Evolutionary conservation across 2,329 filamentous ascomycete genomes (phyloP).

Genomic region (Aspergillus caelatus): DNA sequence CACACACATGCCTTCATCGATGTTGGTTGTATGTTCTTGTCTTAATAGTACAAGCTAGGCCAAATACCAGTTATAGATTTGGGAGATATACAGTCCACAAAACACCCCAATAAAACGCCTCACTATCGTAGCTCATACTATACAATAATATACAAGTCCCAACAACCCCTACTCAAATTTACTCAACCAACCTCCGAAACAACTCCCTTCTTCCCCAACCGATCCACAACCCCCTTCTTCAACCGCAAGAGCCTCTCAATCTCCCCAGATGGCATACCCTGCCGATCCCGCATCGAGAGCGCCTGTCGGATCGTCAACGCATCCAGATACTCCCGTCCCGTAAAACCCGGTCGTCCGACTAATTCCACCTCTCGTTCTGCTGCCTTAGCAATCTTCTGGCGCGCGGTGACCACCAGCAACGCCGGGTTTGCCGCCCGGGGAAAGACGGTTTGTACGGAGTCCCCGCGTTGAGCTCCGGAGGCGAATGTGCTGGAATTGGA

Average conservation of each 20-base stretch:
- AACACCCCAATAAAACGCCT: not conserved
- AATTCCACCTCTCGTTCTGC: conserved; percentile 59
- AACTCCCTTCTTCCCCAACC: conserved; percentile 40
- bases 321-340: conserved; percentile 52
- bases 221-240: conserved; percentile 46
- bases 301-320: conserved; percentile 53
- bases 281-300: conserved; percentile 51
- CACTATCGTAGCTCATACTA: conserved; percentile 3
- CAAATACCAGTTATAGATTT: not conserved
- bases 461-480: conserved; percentile 28
- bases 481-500: conserved; percentile 57
- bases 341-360: conserved; percentile 43
- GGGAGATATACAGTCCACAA: not conserved
- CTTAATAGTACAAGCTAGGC: not conserved
- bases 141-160: conserved; percentile 9
- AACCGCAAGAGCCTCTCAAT: conserved; percentile 51
- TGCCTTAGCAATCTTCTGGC: conserved; percentile 53
- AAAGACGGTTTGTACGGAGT: conserved; percentile 39
- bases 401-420: conserved; percentile 55
- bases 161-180: not conserved
- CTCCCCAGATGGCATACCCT: conserved; percentile 36
- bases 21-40: no score
- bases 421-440: conserved; percentile 54
- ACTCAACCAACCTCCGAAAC: conserved; percentile 26
- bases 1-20: no score